Conservation (phyloP, 805 yeast species). For the Isabelozyma gotoi region DNA sequence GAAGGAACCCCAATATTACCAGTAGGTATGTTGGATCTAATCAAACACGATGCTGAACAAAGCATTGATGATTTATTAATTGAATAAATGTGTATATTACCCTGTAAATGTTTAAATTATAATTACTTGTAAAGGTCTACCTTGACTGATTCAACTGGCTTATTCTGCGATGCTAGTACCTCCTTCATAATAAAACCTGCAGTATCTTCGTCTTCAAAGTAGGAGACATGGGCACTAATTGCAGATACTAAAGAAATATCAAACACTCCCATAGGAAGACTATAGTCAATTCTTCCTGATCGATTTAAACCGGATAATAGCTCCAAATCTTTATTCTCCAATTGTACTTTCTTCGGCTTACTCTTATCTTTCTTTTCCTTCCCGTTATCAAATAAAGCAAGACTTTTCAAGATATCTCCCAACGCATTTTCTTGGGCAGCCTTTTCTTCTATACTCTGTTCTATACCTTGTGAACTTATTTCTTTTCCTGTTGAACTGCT, state of each 20-base stretch:
- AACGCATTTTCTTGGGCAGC: slow-evolving; percentile 35
- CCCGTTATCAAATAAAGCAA: slow-evolving; percentile 17
- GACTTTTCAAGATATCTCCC: slow-evolving; percentile 37
- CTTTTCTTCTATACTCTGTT: slow-evolving; percentile 10
- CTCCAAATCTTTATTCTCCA: slow-evolving; percentile 27
- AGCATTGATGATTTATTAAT: slow-evolving; percentile 67
- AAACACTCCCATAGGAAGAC: slow-evolving; percentile 72
- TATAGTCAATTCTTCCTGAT: slow-evolving; percentile 79
- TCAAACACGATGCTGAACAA: slow-evolving; percentile 82
- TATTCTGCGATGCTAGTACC: slow-evolving; percentile 28
- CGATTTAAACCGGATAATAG: slow-evolving; percentile 53
- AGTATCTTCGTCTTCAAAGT: slow-evolving; percentile 83
- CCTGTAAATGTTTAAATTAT: neutral
- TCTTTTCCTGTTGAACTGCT: slow-evolving; percentile 3
- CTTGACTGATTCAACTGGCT: slow-evolving; percentile 23
- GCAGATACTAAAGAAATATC: slow-evolving; percentile 81
- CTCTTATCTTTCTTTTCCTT: slow-evolving; percentile 16
- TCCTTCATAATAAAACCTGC: slow-evolving; percentile 76
- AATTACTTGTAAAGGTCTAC: slow-evolving; percentile 23
- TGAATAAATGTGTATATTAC: slow-evolving; percentile 15
- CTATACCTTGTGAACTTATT: slow-evolving; percentile 4
- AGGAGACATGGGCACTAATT: slow-evolving; percentile 83
- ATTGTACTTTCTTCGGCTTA: slow-evolving; percentile 22
- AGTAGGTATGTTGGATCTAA: slow-evolving; percentile 84
- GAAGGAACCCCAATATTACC: slow-evolving; percentile 81